Evolutionary conservation across 495 filamentous ascomycete species (phyloP).

Genomic region (Aspergillus kassunensis): DNA sequence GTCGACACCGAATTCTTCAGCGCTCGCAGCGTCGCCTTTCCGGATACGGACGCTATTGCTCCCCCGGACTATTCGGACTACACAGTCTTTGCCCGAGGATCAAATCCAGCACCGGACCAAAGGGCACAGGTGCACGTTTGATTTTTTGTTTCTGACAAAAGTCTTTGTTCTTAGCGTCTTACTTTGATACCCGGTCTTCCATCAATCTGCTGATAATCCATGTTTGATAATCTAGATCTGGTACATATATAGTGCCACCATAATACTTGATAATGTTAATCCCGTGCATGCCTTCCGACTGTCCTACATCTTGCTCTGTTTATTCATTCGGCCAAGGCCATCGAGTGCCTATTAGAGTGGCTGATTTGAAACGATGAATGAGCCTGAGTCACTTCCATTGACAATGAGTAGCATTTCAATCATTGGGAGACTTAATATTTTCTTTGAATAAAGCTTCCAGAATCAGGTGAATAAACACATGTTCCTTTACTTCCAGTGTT

Average conservation of each 20-base stretch:
- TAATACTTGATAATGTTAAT: conserved; percentile 2
- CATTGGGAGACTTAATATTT: no score
- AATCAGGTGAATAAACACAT: no score
- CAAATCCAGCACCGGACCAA: neutral
- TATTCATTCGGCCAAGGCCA: neutral
- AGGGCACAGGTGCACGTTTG: neutral
- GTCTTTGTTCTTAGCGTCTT: neutral
- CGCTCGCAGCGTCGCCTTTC: conserved; percentile 30
- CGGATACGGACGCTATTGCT: neutral
- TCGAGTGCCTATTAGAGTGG: no score
- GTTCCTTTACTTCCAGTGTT: neutral
- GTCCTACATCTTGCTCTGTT: neutral
- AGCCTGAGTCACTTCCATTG: no score
- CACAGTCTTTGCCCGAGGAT: neutral
- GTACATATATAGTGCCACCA: neutral
- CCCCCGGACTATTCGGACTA: conserved; percentile 19
- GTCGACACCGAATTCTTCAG: conserved; percentile 38
- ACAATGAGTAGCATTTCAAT: no score
- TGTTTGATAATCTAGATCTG: neutral
- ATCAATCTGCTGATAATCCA: no score
- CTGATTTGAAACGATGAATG: no score
- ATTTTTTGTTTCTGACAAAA: neutral
- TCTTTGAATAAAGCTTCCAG: no score
- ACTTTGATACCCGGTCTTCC: conserved; percentile 2
- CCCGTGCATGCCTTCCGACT: neutral